A percentile compares a stretch with the other conserved stretches of the same genome.
phyloP scores from a whole-genome alignment of 495 filamentous ascomycete genomes.

The Lophium mytilinum region DNA sequence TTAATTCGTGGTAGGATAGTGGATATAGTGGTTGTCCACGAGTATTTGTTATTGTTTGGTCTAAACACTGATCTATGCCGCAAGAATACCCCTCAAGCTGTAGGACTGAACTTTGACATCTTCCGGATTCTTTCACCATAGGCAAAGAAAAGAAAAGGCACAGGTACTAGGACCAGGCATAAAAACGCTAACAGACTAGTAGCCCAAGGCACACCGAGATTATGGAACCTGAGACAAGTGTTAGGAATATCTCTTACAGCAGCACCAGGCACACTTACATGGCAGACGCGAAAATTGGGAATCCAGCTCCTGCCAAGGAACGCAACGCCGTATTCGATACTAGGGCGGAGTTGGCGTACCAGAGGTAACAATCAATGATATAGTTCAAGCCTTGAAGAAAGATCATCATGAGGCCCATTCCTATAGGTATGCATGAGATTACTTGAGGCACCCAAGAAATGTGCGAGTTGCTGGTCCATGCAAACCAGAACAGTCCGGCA shows the following conservation, averaged over 20 bases:
- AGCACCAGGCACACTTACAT: not conserved
- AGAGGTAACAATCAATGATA: not conserved
- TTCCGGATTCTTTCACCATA: not conserved
- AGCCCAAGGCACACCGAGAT: not conserved
- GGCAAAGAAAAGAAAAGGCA: not conserved
- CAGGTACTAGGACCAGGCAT: too few species aligned
- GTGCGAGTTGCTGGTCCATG: slow-evolving; percentile 28
- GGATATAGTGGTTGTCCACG: too few species aligned
- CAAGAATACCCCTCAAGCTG: not conserved
- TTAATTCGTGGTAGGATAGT: too few species aligned
- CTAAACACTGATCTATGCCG: too few species aligned
- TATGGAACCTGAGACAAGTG: not conserved
- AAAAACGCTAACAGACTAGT: not conserved
- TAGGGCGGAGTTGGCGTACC: not conserved
- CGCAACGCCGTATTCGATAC: not conserved
- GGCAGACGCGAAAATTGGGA: not conserved
- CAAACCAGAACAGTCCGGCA: slow-evolving; percentile 31
- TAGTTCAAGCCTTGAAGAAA: not conserved
- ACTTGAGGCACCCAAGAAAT: slow-evolving; percentile 25
- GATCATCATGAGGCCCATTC: not conserved
- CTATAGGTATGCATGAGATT: not conserved
- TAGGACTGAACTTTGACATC: not conserved
- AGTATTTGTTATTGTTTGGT: too few species aligned
- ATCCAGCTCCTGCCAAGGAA: not conserved
- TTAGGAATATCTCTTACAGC: not conserved